A percentile compares a stretch with the other conserved stretches of the same genome.
These are phyloP conservation scores for Platanus orientalis DNA, from an alignment of 164 flowering plant species.

Conservation along the genomic window DNA sequence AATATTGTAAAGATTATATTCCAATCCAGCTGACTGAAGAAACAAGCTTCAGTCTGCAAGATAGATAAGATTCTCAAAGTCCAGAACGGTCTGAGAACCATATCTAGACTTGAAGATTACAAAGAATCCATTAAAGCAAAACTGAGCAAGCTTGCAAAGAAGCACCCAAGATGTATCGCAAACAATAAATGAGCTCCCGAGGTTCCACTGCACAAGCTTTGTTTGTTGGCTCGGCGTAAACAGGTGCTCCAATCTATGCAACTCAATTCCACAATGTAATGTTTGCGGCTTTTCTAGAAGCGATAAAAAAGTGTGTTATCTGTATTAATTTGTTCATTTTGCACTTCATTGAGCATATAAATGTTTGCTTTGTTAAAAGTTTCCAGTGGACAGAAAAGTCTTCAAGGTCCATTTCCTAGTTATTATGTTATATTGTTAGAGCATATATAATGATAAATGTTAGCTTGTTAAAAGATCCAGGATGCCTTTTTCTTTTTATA, in stretches of 20 bases:
- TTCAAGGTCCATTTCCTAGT: too few relatives aligned
- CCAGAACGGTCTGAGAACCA: conserved; percentile 73
- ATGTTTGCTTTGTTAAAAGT: too few relatives aligned
- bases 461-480: too few relatives aligned
- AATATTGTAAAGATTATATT: conserved; percentile 97
- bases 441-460: too few relatives aligned
- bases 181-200: conserved; percentile 91
- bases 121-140: conserved; percentile 70
- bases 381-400: too few relatives aligned
- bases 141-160: conserved; percentile 57
- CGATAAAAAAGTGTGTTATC: too few relatives aligned
- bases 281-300: too few relatives aligned
- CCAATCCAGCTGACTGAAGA: conserved; percentile 91
- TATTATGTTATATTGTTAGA: too few relatives aligned
- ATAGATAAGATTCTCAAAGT: conserved; percentile 88
- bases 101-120: conserved; percentile 73
- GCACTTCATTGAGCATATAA: too few relatives aligned
- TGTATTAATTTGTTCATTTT: too few relatives aligned
- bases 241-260: conserved; percentile 74
- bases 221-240: conserved; percentile 71
- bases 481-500: too few relatives aligned
- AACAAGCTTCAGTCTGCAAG: conserved; percentile 65
- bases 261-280: conserved; percentile 48
- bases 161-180: conserved; percentile 80
- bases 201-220: conserved; percentile 78